Percentiles rank a stretch among this genome's conserved stretches.
Conservation (phyloP, 1,284 basidiomycete species). For the Ceratobasidium sp. region DNA sequence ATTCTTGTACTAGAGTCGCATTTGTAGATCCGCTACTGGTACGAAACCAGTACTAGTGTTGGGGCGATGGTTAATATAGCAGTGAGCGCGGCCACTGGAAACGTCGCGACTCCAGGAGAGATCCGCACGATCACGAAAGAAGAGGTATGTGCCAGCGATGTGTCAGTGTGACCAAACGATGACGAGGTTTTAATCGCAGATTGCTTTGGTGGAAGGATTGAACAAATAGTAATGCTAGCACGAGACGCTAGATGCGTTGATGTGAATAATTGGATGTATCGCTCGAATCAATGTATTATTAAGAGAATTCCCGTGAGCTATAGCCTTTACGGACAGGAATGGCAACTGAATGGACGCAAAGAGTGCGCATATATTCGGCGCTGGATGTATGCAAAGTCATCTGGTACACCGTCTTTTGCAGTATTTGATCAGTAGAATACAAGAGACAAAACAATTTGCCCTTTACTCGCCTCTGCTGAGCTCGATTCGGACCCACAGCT, state of each 20-base stretch:
- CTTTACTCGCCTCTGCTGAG: neutral
- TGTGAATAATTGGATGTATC: neutral
- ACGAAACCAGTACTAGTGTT: slow-evolving; percentile 61
- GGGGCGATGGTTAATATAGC: slow-evolving; percentile 64
- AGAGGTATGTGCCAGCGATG: slow-evolving; percentile 60
- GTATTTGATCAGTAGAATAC: too few relatives aligned
- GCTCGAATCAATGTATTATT: neutral
- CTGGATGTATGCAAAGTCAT: too few relatives aligned
- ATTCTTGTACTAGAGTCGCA: too few relatives aligned
- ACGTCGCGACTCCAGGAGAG: slow-evolving; percentile 69
- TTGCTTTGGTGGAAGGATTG: slow-evolving; percentile 26
- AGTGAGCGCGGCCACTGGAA: slow-evolving; percentile 65
- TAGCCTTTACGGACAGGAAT: too few relatives aligned
- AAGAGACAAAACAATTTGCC: too few relatives aligned
- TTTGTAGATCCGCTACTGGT: slow-evolving; percentile 25
- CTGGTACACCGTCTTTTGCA: too few relatives aligned
- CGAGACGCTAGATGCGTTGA: neutral
- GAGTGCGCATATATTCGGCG: too few relatives aligned
- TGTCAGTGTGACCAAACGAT: neutral
- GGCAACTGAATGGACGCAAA: too few relatives aligned
- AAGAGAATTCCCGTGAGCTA: too few relatives aligned
- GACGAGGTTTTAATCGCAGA: neutral
- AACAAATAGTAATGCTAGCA: neutral
- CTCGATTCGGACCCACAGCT: neutral
- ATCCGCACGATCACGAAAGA: slow-evolving; percentile 67